Evolutionary conservation across 495 filamentous ascomycete genomes (phyloP).

Genomic region (Lineolata rhizophorae): DNA sequence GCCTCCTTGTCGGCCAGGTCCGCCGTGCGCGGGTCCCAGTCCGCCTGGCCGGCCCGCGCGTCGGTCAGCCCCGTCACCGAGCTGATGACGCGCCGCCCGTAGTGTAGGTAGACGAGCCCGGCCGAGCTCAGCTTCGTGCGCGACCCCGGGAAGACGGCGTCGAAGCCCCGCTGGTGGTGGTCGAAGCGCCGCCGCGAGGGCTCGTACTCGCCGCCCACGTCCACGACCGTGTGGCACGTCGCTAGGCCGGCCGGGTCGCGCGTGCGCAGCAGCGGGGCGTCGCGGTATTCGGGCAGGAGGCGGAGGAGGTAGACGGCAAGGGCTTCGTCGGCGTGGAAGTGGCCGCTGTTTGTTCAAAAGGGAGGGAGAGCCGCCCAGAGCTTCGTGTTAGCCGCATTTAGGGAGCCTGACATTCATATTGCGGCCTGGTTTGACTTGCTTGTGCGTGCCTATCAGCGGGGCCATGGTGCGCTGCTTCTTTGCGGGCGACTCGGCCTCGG

Average conservation of each 20-base stretch:
- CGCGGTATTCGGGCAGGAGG: slow-evolving; percentile 57
- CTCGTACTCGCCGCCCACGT: slow-evolving; percentile 85
- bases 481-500: slow-evolving; percentile 9
- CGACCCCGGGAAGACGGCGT: slow-evolving; percentile 52
- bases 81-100: slow-evolving; percentile 62
- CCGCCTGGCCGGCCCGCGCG: too few relatives aligned
- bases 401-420: too few relatives aligned
- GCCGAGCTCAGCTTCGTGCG: slow-evolving; percentile 80
- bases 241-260: slow-evolving; percentile 60
- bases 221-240: slow-evolving; percentile 82
- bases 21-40: too few relatives aligned
- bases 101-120: slow-evolving; percentile 88
- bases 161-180: slow-evolving; percentile 89
- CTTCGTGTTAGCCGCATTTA: too few relatives aligned
- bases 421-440: slow-evolving; percentile 24
- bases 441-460: slow-evolving; percentile 66
- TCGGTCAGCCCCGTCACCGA: slow-evolving; percentile 34
- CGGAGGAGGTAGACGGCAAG: slow-evolving; percentile 94
- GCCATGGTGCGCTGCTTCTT: slow-evolving; percentile 17
- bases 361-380: neutral
- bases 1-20: slow-evolving; percentile 25
- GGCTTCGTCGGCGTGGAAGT: slow-evolving; percentile 98
- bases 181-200: slow-evolving; percentile 58
- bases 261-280: slow-evolving; percentile 59
- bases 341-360: slow-evolving; percentile 48